phyloP scores from a whole-genome alignment of 2,329 filamentous ascomycete species.

The Xylariaceae sp. region DNA sequence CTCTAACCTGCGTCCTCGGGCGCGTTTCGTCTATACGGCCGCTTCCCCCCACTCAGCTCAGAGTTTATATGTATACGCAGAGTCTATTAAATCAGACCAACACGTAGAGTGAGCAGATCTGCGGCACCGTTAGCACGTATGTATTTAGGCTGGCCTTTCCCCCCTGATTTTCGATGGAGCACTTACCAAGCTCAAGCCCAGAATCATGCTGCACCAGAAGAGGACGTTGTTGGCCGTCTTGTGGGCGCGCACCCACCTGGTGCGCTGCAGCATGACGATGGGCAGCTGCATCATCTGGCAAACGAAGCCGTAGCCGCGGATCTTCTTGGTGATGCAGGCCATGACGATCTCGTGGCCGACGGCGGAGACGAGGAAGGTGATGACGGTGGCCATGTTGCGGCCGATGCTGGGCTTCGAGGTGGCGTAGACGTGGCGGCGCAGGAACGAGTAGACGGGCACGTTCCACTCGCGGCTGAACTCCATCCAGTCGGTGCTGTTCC shows the following conservation, averaged over 20 bases:
- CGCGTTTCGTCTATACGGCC: too few species aligned
- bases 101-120: conserved; percentile 65
- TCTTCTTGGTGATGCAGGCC: conserved; percentile 96
- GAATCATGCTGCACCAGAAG: conserved; percentile 91
- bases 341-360: conserved; percentile 94
- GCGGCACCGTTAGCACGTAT: conserved; percentile 18
- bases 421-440: conserved; percentile 90
- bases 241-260: conserved; percentile 71
- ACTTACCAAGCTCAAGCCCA: conserved; percentile 78
- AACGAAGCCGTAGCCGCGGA: conserved; percentile 89
- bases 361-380: conserved; percentile 90
- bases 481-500: conserved; percentile 85
- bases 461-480: conserved; percentile 98
- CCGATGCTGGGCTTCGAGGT: conserved; percentile 78
- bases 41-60: too few species aligned
- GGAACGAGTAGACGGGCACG: conserved; percentile 94
- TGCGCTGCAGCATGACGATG: conserved; percentile 88
- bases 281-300: conserved; percentile 97
- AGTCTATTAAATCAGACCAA: conserved; percentile 43
- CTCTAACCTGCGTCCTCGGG: too few species aligned
- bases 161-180: not conserved
- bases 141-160: not conserved
- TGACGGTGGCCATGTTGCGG: conserved; percentile 74
- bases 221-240: conserved; percentile 84
- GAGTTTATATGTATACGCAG: not conserved